Conservation (phyloP, 164 flowering plant genomes). For the Protea cynaroides region DNA sequence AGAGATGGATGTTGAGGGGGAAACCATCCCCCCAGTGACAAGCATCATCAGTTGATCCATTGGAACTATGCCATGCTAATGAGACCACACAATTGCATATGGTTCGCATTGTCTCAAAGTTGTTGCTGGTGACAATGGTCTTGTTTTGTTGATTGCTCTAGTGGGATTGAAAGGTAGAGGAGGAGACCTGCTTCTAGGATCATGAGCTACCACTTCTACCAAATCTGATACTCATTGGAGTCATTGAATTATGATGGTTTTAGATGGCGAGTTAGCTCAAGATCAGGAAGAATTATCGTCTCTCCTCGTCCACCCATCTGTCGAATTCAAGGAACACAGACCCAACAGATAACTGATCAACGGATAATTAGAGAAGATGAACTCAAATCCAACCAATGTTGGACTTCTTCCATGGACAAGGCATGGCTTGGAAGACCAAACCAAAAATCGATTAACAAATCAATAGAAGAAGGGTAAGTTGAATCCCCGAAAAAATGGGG, state of each 20-base stretch:
- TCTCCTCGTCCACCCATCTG: slow-evolving; percentile 82
- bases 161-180: slow-evolving; percentile 53
- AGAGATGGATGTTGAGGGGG: slow-evolving; percentile 75
- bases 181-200: slow-evolving; percentile 74
- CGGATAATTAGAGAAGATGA: too few relatives aligned
- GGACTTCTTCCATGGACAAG: too few relatives aligned
- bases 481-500: too few relatives aligned
- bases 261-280: slow-evolving; percentile 89
- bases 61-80: slow-evolving; percentile 56
- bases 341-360: too few relatives aligned
- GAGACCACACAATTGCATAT: slow-evolving; percentile 61
- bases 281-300: slow-evolving; percentile 83
- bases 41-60: slow-evolving; percentile 44
- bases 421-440: too few relatives aligned
- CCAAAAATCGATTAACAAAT: too few relatives aligned
- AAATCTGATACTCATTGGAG: slow-evolving; percentile 57
- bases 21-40: slow-evolving; percentile 96
- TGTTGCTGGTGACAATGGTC: slow-evolving; percentile 66
- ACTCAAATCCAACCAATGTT: too few relatives aligned
- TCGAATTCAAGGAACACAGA: too few relatives aligned
- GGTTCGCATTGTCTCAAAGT: slow-evolving; percentile 63
- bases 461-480: too few relatives aligned
- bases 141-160: slow-evolving; percentile 44
- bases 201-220: slow-evolving; percentile 84
- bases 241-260: slow-evolving; percentile 83